Percentiles rank a stretch among this genome's conserved stretches.
phyloP scores from a whole-genome alignment of 352 stramenopile genomes.

The Globisporangium spinosum region DNA sequence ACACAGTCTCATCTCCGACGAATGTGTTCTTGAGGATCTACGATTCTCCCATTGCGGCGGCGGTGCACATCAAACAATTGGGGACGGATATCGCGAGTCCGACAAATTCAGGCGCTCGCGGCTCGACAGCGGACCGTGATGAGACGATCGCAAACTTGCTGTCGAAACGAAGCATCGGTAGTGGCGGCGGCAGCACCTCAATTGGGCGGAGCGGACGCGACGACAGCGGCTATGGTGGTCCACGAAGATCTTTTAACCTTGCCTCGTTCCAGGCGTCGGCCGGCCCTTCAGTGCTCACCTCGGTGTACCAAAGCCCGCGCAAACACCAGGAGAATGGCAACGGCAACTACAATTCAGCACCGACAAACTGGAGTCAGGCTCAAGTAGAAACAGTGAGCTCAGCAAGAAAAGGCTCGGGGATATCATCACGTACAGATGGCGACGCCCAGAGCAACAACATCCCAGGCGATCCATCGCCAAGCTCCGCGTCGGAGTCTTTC shows the following conservation, averaged over 20 bases:
- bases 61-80: slow-evolving; percentile 26
- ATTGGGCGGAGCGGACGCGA: slow-evolving; percentile 22
- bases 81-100: slow-evolving; percentile 14
- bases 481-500: slow-evolving; percentile 43
- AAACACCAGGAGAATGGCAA: slow-evolving; percentile 15
- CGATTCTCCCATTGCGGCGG: slow-evolving; percentile 49
- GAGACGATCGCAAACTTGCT: neutral
- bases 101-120: slow-evolving; percentile 4
- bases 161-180: slow-evolving; percentile 8
- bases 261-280: slow-evolving; percentile 42
- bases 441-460: slow-evolving; percentile 16
- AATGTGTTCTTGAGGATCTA: slow-evolving; percentile 70
- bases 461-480: slow-evolving; percentile 24
- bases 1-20: slow-evolving; percentile 29
- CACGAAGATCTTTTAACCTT: slow-evolving; percentile 48
- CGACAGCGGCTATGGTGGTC: slow-evolving; percentile 27
- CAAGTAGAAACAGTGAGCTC: slow-evolving; percentile 21
- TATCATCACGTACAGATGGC: neutral
- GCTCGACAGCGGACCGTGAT: neutral
- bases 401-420: neutral
- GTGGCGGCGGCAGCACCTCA: neutral
- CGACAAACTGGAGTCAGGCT: slow-evolving; percentile 43
- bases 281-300: slow-evolving; percentile 1
- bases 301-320: slow-evolving; percentile 17
- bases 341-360: slow-evolving; percentile 14